phyloP scores from a whole-genome alignment of 176 grass and related monocot species.

The Paspalum vaginatum region DNA sequence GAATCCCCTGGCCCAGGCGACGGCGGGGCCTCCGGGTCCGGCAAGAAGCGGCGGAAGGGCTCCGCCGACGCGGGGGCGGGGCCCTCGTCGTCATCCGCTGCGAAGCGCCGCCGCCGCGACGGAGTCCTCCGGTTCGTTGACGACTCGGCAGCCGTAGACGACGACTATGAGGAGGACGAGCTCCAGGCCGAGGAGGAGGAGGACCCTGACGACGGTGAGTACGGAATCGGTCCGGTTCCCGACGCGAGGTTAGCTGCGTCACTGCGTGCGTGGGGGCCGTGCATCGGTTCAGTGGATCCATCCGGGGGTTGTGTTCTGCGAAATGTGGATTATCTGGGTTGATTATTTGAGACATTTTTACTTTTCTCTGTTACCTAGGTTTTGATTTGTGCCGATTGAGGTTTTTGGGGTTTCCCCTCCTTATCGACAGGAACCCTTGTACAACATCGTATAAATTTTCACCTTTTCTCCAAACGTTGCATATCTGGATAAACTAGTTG shows the following conservation, averaged over 20 bases:
- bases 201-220: slow-evolving; percentile 45
- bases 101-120: slow-evolving; percentile 46
- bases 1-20: slow-evolving; percentile 1
- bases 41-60: slow-evolving; percentile 44
- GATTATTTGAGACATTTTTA: background rate
- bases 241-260: background rate
- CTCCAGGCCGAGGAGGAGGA: slow-evolving; percentile 42
- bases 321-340: background rate
- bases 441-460: background rate
- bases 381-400: slow-evolving; percentile 11
- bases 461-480: background rate
- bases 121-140: slow-evolving; percentile 81
- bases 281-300: slow-evolving; percentile 19
- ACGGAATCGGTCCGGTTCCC: slow-evolving; percentile 17
- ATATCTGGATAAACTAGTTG: background rate
- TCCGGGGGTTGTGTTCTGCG: slow-evolving; percentile 12
- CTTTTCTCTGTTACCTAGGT: background rate
- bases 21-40: slow-evolving; percentile 8
- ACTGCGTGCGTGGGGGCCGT: background rate
- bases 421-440: background rate
- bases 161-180: slow-evolving; percentile 55
- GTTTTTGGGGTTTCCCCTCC: background rate
- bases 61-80: slow-evolving; percentile 19
- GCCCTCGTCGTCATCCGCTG: slow-evolving; percentile 43
- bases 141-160: slow-evolving; percentile 59